Conservation (phyloP, 192 early-diverging fungal species). For the Chytriomyces sp. region DNA sequence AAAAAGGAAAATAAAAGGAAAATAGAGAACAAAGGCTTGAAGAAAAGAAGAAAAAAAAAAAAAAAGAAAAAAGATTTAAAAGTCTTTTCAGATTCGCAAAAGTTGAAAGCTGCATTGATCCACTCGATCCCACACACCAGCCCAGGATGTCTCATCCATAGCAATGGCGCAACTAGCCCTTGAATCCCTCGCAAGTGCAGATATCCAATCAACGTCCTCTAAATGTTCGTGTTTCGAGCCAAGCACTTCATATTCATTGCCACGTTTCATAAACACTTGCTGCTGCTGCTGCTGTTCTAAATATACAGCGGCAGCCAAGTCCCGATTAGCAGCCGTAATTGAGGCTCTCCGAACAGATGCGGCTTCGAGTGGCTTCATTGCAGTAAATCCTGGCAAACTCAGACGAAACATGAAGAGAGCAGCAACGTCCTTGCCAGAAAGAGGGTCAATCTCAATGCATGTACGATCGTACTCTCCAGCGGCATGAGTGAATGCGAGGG, state of each 20-base stretch:
- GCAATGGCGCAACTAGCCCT: neutral
- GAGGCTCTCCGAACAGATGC: neutral
- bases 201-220: constrained; percentile 10
- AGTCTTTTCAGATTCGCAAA: neutral
- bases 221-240: neutral
- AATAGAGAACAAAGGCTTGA: too few species aligned
- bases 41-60: too few species aligned
- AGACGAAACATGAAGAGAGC: constrained; percentile 19
- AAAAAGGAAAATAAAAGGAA: too few species aligned
- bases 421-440: constrained; percentile 16
- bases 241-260: neutral
- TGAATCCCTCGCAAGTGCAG: neutral
- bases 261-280: neutral
- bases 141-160: neutral
- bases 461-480: constrained; percentile 20
- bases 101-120: constrained; percentile 17
- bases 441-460: constrained; percentile 15
- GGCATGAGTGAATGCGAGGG: neutral
- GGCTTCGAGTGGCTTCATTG: neutral
- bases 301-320: neutral
- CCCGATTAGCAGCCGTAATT: neutral
- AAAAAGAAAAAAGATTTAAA: too few species aligned
- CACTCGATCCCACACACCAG: constrained; percentile 13
- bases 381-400: neutral
- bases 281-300: neutral